Evolutionary conservation across 306 rosid genomes (phyloP), one percentile per base, ranked within the genome.

Genomic region (Vigna angularis): DNA sequence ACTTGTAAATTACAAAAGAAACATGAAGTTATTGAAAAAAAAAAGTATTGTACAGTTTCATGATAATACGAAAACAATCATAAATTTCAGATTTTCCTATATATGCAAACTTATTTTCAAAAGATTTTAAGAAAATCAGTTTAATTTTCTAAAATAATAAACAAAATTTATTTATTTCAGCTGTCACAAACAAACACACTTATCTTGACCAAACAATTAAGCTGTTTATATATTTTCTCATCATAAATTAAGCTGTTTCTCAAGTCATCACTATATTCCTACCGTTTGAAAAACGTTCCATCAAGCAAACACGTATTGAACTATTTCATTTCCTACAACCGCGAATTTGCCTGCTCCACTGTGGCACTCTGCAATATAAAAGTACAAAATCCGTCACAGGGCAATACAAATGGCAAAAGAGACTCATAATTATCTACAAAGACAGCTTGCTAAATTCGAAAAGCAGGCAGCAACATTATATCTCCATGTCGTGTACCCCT

Each of bases 361-460:
- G 86, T 2, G 28, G 82, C 76, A 26, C 86, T 58, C 86, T 85
- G 86, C 85, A 73, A 78, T 63, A 56, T 24, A 74, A 48, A 73
- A 81, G 48, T 28, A 20, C 15, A 56, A 74, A 63, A 73, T 79
- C 50, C 65, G 65, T 85, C 61, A 81, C 75, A 53, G 79, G 56
- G 55, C 28, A 62, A 70, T 6, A 79, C 16, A 18, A 48, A 65
- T 53, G 26, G 45, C 56, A 73, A 55, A 13, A 9, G 38, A 62
- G 2, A 0, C 9, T 44, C 34, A 51, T 1, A 59, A 51, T 24
- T 66, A 32, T 74, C 47, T 32, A 47, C 49, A 11, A 67, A 32
- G 20, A 66, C 40, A 9, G 67, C 24, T 52, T 22, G 17, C 4
- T 38, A 45, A 66, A 18, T 76, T 38, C 53, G 24, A 64, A 40